A percentile compares a stretch with the other conserved stretches of the same genome.
phyloP scores from a whole-genome alignment of 768 basidiomycete genomes.

The Psilocybe azurescens region DNA sequence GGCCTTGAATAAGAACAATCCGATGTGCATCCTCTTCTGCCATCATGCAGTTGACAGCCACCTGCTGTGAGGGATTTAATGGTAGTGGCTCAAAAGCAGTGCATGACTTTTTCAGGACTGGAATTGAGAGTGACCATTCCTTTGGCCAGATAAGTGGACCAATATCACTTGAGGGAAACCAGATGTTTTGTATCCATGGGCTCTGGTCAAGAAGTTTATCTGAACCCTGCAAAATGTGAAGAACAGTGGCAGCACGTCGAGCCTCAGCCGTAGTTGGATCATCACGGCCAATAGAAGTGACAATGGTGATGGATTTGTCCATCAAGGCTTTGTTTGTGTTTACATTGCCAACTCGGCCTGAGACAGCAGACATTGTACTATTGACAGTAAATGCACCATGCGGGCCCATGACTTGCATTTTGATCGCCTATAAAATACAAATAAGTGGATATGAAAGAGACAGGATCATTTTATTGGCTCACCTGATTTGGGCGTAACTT shows the following conservation, averaged over 20 bases:
- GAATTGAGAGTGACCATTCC: slow-evolving; percentile 30
- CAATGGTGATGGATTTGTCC: slow-evolving; percentile 38
- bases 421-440: slow-evolving; percentile 28
- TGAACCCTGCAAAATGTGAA: slow-evolving; percentile 48
- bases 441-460: neutral
- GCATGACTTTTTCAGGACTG: neutral
- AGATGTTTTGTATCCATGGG: slow-evolving; percentile 57
- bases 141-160: slow-evolving; percentile 44
- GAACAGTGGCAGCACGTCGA: slow-evolving; percentile 44
- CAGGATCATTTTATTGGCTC: slow-evolving; percentile 7
- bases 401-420: slow-evolving; percentile 29
- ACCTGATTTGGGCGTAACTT: slow-evolving; percentile 43
- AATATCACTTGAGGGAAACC: slow-evolving; percentile 38
- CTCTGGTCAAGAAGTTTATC: slow-evolving; percentile 40
- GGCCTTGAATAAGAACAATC: slow-evolving; percentile 55
- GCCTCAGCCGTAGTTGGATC: slow-evolving; percentile 64
- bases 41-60: slow-evolving; percentile 54
- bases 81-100: slow-evolving; percentile 2
- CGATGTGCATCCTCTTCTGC: slow-evolving; percentile 38
- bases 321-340: slow-evolving; percentile 24
- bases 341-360: slow-evolving; percentile 41
- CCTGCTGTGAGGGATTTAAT: slow-evolving; percentile 53
- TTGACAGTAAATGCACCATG: slow-evolving; percentile 43
- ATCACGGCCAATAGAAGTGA: slow-evolving; percentile 60
- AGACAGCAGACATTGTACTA: slow-evolving; percentile 47